Evolutionary conservation across 2,329 filamentous ascomycete species (phyloP), one percentile per base, ranked within the genome.

Genomic region (Arthrobotrys iridis): DNA sequence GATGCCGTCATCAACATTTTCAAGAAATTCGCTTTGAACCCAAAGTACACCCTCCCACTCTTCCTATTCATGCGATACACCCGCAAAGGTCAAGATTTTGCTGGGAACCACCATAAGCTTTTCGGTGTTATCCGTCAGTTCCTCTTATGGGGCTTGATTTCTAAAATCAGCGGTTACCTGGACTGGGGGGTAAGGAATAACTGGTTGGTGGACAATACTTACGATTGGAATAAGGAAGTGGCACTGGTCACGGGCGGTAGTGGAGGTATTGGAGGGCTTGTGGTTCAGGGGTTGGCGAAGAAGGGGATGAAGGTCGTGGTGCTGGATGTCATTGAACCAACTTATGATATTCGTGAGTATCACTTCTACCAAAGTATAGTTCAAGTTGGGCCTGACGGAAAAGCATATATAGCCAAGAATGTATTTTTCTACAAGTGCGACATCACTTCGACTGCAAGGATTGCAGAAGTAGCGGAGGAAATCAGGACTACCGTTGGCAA

Each of bases 221-320:
- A 82, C 85, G 88, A 80, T 70, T 93, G 90, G 89, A 82, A 84
- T 20, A 86, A 85, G 59, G 91, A 93, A 82, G 85, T 93, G 58
- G 88, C 91, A 1, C 83, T 93, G 45, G 85, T 93, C 18, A 93
- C 91, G 0, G 91, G 92, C 5, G 91, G 91, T 5, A 88, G 89
- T 43, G 87, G 88, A 66, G 91, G 91, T 0, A 93, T 94, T 79
- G 91, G 91, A 11, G 87, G 86, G 18, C 83, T 86, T 37, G 85
- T 92, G 2, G 90, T 90, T 11, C 84, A 85, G 77, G 81, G 89
- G 62, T 84, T 95, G n/a, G 88, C 88, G 0, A 87, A 89, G 80
- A 84, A 83, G 74, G 87, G 87, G 0, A 84, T 91, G 78, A 90
- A 87, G 77, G 89, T 93, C 33, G 89, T 89, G 0, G 88, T 93